Evolutionary conservation across 2,329 filamentous ascomycete genomes (phyloP), one percentile per base, ranked within the genome.

Genomic region (Fusarium praegraminearum): DNA sequence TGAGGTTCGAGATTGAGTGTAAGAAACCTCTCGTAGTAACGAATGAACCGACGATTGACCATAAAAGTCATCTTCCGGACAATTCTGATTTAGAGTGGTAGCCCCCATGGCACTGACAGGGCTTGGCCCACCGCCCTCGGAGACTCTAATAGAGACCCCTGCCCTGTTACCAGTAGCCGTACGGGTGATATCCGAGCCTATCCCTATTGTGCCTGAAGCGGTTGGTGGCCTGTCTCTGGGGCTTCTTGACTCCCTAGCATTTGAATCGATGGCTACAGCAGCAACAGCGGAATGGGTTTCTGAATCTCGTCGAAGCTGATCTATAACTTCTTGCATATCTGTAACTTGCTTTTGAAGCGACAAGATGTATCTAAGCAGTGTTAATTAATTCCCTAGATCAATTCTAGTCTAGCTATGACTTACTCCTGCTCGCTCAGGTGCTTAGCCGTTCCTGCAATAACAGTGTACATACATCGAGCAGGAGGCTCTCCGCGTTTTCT

Each of bases 21-120:
- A 36, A 1, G 58, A 43, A 20, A 62, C 58, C 13, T 62, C 56
- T 3, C 58, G 58, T 16, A 62, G 45, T 2, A 62, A 41, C 0
- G 58, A 62, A n/a, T 62, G 58, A 7, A 62, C 11, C 1, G 58
- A 62, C 2, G 58, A 62, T 28, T 52, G 56, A 0, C 58, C 56
- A 1, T 30, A 62, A n/a, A 62, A 60, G 2, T 51, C 45, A 0
- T 62, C 58, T 3, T 62, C 57, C 2, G 22, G 60, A 1, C 13
- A 30, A 18, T 54, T 5, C 0, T 55, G 16, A 0, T 35, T 12
- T 11, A 46, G 47, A 1, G 47, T 55, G 4, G 60, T 62, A 2
- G 60, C 60, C 13, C 60, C 60, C 60, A 62, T 62, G 4, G 49
- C 59, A 3, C 60, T 62, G 8, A 62, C 41, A 11, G 60, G 60